Conservation (phyloP, 139 green algal genomes). For the Picochlorum sp. region DNA sequence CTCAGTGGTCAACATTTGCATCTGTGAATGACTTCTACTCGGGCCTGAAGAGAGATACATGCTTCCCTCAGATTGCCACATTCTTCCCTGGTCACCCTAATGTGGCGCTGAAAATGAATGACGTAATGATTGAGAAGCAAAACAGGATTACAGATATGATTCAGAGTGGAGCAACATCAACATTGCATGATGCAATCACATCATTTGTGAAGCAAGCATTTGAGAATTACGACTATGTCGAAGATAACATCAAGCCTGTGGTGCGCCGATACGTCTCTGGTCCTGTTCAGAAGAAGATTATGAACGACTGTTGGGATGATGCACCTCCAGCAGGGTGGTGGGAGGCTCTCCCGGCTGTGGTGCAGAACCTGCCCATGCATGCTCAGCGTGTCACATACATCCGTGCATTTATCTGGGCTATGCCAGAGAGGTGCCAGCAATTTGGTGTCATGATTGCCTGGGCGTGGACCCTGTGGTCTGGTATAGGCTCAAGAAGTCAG, state of each 20-base stretch:
- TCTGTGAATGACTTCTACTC: constrained; percentile 25
- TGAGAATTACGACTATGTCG: neutral
- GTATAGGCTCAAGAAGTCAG: constrained; percentile 3
- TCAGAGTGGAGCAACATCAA: neutral
- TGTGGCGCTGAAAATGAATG: constrained; percentile 11
- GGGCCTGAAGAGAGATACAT: constrained; percentile 14
- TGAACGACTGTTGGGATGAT: constrained; percentile 26
- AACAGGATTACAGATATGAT: constrained; percentile 4
- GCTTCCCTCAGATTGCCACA: constrained; percentile 22
- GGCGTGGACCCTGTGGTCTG: constrained; percentile 12
- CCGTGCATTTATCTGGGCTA: constrained; percentile 40
- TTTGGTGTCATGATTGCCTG: constrained; percentile 26
- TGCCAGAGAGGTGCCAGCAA: constrained; percentile 28
- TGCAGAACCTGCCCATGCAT: constrained; percentile 37
- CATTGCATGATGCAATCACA: neutral
- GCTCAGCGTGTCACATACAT: constrained; percentile 37
- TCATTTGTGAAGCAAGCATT: neutral
- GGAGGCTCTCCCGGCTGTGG: constrained; percentile 26
- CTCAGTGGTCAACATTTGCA: constrained; percentile 14
- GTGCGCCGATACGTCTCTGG: constrained; percentile 33
- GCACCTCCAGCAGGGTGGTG: constrained; percentile 28
- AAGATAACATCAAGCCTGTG: constrained; percentile 37
- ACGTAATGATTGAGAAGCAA: constrained; percentile 11
- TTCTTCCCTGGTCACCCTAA: constrained; percentile 25
- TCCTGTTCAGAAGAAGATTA: constrained; percentile 29